phyloP scores from a whole-genome alignment of 768 basidiomycete species.

The Porphyrellus cyaneotinctus region DNA sequence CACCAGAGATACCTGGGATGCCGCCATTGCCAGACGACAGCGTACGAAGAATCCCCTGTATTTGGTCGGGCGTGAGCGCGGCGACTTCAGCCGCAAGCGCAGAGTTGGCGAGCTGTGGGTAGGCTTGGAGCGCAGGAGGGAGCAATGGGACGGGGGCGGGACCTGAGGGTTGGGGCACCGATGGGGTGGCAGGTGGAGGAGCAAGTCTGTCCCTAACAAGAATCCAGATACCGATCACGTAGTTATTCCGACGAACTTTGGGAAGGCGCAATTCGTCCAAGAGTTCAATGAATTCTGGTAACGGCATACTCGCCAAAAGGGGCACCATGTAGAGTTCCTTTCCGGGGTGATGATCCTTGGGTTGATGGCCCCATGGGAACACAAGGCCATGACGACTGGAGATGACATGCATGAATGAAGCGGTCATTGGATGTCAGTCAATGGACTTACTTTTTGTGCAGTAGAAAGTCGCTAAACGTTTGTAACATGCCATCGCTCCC shows the following conservation, averaged over 20 bases:
- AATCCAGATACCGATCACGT: slow-evolving; percentile 82
- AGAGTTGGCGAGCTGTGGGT: slow-evolving; percentile 40
- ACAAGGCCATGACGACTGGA: slow-evolving; percentile 79
- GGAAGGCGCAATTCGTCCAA: slow-evolving; percentile 73
- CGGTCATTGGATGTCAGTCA: slow-evolving; percentile 5
- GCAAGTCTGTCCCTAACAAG: slow-evolving; percentile 74
- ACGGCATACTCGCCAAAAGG: slow-evolving; percentile 53
- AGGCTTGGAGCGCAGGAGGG: slow-evolving; percentile 27
- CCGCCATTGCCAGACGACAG: slow-evolving; percentile 43
- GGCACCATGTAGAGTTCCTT: slow-evolving; percentile 88
- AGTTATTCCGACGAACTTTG: slow-evolving; percentile 55
- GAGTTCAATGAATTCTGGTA: slow-evolving; percentile 85
- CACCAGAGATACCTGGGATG: slow-evolving; percentile 27
- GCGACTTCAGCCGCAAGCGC: slow-evolving; percentile 70
- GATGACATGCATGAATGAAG: slow-evolving; percentile 5
- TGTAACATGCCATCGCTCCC: slow-evolving; percentile 48
- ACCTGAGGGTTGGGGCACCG: slow-evolving; percentile 15
- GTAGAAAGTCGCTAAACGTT: slow-evolving; percentile 60
- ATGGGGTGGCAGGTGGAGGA: slow-evolving; percentile 33
- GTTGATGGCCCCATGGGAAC: slow-evolving; percentile 78
- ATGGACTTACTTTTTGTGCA: slow-evolving; percentile 62
- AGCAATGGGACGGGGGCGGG: slow-evolving; percentile 13
- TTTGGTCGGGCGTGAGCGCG: slow-evolving; percentile 70
- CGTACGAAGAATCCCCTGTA: slow-evolving; percentile 61
- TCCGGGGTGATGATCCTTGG: slow-evolving; percentile 71